Evolutionary conservation across 192 early-diverging fungal genomes (phyloP).

Genomic region (Thamnidium elegans): DNA sequence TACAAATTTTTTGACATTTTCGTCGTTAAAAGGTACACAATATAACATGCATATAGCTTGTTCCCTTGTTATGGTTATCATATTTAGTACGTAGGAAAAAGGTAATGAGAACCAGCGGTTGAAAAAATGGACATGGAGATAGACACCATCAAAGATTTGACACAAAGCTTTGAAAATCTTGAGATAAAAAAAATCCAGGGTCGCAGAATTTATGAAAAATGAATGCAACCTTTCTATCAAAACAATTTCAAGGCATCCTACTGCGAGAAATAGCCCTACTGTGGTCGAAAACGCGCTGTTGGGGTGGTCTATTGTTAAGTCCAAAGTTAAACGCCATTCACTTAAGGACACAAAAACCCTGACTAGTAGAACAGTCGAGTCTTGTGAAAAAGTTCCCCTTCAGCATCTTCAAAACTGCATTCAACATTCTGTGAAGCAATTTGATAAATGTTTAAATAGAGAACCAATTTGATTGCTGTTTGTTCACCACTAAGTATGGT

Average conservation of each 20-base stretch:
- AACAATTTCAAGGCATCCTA: no score
- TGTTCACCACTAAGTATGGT: no score
- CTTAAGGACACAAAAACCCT: neutral
- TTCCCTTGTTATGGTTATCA: constrained; percentile 13
- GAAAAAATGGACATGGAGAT: constrained; percentile 7
- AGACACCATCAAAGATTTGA: no score
- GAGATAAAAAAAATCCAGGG: no score
- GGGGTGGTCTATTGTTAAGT: constrained; percentile 23
- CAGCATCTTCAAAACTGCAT: constrained; percentile 10
- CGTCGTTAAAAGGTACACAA: constrained; percentile 12
- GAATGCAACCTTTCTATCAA: no score
- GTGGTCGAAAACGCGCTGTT: no score
- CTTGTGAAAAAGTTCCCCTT: constrained; percentile 10
- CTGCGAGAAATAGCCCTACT: no score
- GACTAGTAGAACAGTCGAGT: neutral
- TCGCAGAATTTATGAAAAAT: no score
- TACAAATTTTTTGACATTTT: constrained; percentile 17
- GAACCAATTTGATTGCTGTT: no score
- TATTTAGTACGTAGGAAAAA: constrained; percentile 4
- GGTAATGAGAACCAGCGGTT: constrained; percentile 5
- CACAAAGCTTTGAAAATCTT: no score
- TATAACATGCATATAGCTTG: constrained; percentile 17
- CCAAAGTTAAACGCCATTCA: constrained; percentile 6
- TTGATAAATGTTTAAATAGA: constrained; percentile 1
- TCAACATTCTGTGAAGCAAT: constrained; percentile 6